Evolutionary conservation across 805 yeast genomes (phyloP), one percentile per base, ranked within the genome.

Genomic region (Kluyveromyces siamensis): DNA sequence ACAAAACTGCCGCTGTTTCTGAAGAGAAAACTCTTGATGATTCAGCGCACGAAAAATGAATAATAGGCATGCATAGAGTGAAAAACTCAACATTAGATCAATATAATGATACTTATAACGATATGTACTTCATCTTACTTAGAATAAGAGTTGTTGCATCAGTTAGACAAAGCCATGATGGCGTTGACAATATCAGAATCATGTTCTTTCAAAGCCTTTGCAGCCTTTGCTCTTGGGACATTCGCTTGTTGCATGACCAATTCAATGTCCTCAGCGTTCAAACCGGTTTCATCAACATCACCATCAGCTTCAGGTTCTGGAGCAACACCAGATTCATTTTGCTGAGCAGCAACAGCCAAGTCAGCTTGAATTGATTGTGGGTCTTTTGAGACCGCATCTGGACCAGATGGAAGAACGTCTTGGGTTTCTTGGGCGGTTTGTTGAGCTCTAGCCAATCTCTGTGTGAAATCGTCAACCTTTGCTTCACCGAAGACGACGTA

Each of bases 401-500:
- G 75, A 51, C 69, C 68, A 50, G 72, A 72, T 50, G 71, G 71
- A 48, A 70, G 72, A 46, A 66, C 70, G 54, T 69, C 71, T 46
- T 67, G 72, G 50, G 76, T 77, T 54, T 72, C 74, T 58, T 72
- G 72, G 54, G 77, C 78, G 60, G 77, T 76, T 56, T 79, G 81
- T 71, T 83, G 86, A 57, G 87, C 87, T 66, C 86, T 86, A 70
- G 83, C 86, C 72, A 86, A 78, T 78, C 89, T 83, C 73, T 87
- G 83, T 74, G 83, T 81, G 72, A 89, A 75, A 77, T 91, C 96
- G 72, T 91, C 97, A 61, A 87, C 85, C 80, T 88, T 87, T 68
- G 96, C 95, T 75, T 90, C 97, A 75, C 99, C 99, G 65, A 91
- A 90, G 60, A 91, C 97, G 63, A 91, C 83, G 79, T 86, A 93